phyloP scores from a whole-genome alignment of 1,284 basidiomycete species.

The Ganoderma lucidum region DNA sequence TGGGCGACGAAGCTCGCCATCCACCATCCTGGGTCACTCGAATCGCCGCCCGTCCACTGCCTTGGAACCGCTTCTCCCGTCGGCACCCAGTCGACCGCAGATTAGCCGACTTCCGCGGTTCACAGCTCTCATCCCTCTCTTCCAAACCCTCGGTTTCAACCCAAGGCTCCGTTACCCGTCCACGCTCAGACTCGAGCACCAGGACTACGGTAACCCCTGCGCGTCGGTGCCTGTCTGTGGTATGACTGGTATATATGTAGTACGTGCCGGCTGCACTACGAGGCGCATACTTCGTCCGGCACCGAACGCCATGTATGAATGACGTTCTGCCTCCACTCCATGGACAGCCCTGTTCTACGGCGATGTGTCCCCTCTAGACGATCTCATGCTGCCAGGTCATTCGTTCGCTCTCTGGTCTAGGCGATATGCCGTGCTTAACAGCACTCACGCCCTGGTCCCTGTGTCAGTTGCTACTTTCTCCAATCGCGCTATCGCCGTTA shows the following conservation, averaged over 20 bases:
- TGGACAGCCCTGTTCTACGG: neutral
- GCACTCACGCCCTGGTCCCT: neutral
- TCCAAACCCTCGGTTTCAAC: conserved; percentile 6
- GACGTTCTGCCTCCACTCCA: neutral
- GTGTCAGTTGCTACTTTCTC: neutral
- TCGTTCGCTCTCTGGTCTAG: neutral
- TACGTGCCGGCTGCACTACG: neutral
- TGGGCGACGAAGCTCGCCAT: neutral
- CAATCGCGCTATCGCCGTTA: conserved; percentile 1
- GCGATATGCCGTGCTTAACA: neutral
- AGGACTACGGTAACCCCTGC: neutral
- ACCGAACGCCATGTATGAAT: neutral
- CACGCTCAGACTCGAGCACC: neutral
- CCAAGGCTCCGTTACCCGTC: neutral
- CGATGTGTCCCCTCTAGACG: neutral
- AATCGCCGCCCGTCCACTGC: neutral
- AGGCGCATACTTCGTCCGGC: neutral
- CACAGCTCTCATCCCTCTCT: neutral
- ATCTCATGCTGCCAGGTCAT: neutral
- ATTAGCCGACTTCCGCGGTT: conserved; percentile 11
- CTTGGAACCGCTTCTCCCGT: conserved; percentile 1
- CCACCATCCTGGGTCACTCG: neutral
- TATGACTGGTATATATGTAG: neutral
- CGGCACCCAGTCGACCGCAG: conserved; percentile 10
- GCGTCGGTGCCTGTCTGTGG: conserved; percentile 4